A percentile compares a stretch with the other conserved stretches of the same genome.
phyloP scores from a whole-genome alignment of 805 yeast species.

The Ogataea paradorogensis region DNA sequence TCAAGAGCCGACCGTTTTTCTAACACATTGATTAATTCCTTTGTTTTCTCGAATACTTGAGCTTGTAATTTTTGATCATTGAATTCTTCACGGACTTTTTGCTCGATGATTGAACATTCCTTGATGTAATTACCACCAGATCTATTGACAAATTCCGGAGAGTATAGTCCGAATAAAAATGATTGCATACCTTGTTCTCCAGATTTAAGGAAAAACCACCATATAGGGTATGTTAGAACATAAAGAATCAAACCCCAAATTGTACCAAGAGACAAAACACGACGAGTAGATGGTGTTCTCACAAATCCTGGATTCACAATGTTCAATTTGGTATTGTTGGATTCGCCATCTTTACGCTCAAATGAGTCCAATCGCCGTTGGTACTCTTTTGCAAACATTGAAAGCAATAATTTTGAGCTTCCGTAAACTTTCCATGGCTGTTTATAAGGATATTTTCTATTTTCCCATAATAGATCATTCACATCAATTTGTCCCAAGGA shows the following conservation, averaged over 20 bases:
- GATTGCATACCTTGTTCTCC: conserved; percentile 80
- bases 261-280: conserved; percentile 75
- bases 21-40: conserved; percentile 48
- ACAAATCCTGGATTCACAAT: conserved; percentile 90
- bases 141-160: conserved; percentile 63
- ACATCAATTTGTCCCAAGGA: conserved; percentile 65
- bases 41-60: conserved; percentile 59
- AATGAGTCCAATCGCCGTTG: conserved; percentile 61
- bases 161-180: conserved; percentile 60
- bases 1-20: conserved; percentile 74
- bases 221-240: conserved; percentile 69
- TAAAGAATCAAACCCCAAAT: conserved; percentile 58
- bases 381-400: conserved; percentile 73
- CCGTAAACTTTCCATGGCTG: conserved; percentile 80
- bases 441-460: conserved; percentile 52
- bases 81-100: conserved; percentile 60
- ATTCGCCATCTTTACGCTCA: conserved; percentile 69
- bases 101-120: conserved; percentile 59
- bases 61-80: conserved; percentile 58
- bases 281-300: conserved; percentile 82
- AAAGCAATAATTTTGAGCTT: conserved; percentile 71
- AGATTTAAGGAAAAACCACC: conserved; percentile 79
- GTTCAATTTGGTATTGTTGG: conserved; percentile 65
- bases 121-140: conserved; percentile 70
- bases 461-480: conserved; percentile 61